Evolutionary conservation across 495 filamentous ascomycete species (phyloP), one percentile per base, ranked within the genome.

Genomic region (Xanthoparmelia taractica): DNA sequence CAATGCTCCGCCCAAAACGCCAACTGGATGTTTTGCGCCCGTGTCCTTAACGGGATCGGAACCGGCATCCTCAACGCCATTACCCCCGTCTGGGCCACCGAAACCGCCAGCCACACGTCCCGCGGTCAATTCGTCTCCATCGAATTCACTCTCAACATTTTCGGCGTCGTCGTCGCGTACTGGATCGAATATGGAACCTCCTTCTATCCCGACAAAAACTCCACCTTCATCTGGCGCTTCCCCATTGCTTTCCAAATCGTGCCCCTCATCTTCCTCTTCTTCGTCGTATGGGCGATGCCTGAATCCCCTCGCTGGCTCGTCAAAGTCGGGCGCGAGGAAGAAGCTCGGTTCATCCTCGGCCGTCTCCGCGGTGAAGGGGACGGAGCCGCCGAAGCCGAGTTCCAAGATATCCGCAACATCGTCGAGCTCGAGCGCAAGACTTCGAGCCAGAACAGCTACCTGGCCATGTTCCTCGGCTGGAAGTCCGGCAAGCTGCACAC

Each of bases 51-150:
- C 33, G 84, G 84, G 8, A 67, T 82, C 23, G 84, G 84, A 1
- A 80, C 84, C 48, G 84, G 84, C 29, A 80, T 84, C 25, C 70
- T 84, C 11, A 85, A 81, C 69, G 81, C 78, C 29, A 79, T 85
- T 41, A 77, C 82, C 0, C 84, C 84, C 1, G 82, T 85, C 37
- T 86, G 80, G 74, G 76, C 77, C 54, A 78, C 79, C 13, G 80
- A 81, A 71, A 85, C 81, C 0, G 81, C 84, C 10, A 79, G 81
- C 40, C 85, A 87, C 65, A 87, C 82, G 5, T 85, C 83, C 8
- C 80, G 87, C 47, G 86, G 86, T 4, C 77, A 84, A 41, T 88
- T 88, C 65, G 82, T 89, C 60, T 80, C 85, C 2, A 87, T 87
- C 58, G 86, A 88, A 66, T 87, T 90, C 66, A 87, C 84, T 0